Conservation (phyloP, 176 grass and related monocot genomes). For the Poa annua region DNA sequence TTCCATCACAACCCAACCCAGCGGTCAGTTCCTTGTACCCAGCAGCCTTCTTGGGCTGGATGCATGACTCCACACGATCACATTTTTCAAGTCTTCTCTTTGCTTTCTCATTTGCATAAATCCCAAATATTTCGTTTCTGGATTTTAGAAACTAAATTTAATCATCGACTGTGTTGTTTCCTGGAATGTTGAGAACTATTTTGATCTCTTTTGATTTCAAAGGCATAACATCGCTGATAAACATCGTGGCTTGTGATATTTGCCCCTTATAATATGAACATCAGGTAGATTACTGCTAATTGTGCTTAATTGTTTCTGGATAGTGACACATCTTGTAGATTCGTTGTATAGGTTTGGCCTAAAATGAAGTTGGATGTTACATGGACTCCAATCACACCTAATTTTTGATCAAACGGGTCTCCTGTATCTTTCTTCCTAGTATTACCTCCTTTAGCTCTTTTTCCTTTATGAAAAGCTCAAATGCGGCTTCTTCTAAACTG, state of each 20-base stretch:
- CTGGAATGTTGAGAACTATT: not conserved
- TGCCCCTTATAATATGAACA: not conserved
- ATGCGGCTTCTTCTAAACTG: not conserved
- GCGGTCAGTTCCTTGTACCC: slow-evolving; percentile 19
- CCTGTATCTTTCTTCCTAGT: slow-evolving; percentile 28
- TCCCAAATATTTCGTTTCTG: not conserved
- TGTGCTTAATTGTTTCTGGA: not conserved
- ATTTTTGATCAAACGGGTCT: not conserved
- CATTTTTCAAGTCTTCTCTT: not conserved
- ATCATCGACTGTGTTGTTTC: not conserved
- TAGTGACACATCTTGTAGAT: not conserved
- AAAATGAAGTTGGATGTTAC: not conserved
- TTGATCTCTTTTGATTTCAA: not conserved
- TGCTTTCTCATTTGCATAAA: not conserved
- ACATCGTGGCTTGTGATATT: not conserved
- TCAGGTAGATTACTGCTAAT: not conserved
- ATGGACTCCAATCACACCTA: slow-evolving; percentile 38
- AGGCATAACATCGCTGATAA: not conserved
- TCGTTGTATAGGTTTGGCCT: not conserved
- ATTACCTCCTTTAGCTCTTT: slow-evolving; percentile 3
- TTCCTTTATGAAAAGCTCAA: not conserved
- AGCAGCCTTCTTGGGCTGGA: not conserved
- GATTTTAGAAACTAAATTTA: not conserved
- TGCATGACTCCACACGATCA: slow-evolving; percentile 31
- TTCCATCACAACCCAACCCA: slow-evolving; percentile 32